Evolutionary conservation across 2,329 filamentous ascomycete genomes (phyloP), one percentile per base, ranked within the genome.

Genomic region (Aspergillaceae sp.): DNA sequence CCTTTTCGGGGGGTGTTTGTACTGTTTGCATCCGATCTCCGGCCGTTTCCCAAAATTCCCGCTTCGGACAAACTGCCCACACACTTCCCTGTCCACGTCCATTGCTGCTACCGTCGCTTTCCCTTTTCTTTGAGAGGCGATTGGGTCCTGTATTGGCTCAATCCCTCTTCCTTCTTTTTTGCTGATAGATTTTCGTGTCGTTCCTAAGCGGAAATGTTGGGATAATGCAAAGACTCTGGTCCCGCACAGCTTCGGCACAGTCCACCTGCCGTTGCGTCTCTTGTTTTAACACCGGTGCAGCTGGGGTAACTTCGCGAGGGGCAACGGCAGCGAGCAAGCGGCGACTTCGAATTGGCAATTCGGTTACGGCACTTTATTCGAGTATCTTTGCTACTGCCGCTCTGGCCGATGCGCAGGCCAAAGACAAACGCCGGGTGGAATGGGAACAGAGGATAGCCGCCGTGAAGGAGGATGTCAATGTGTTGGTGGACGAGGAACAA

Each of bases 221-320:
- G 53, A 68, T 60, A 61, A 72, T 72, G 69, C 68, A 71, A 51
- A 61, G 59, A 48, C 57, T 72, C 45, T 71, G 66, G 67, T 68
- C 67, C 53, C 68, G 69, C 51, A 56, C 60, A 54, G 65, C 63
- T 48, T 57, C 58, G 49, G 56, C 63, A 51, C 62, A 62, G 54
- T 60, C 65, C 47, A 57, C 59, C 49, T 71, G 68, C 56, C 68
- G 64, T 42, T 71, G 68, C 56, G 59, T 68, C 44, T 67, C 67
- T 44, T 71, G 68, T 51, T 45, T 66, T 43, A 67, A 62, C 47
- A 65, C 65, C 32, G 56, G 54, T 38, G 55, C 60, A 34, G 64
- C 60, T 50, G 62, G 58, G 30, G 52, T 70, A 27, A 56, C 66
- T 26, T 65, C 63, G 42, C 60, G 64, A 46, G 52, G 64, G 37